These are phyloP conservation scores for Paramecium tetraurelia DNA, from an alignment of 73 alveolate genomes.

Conservation along the genomic window DNA sequence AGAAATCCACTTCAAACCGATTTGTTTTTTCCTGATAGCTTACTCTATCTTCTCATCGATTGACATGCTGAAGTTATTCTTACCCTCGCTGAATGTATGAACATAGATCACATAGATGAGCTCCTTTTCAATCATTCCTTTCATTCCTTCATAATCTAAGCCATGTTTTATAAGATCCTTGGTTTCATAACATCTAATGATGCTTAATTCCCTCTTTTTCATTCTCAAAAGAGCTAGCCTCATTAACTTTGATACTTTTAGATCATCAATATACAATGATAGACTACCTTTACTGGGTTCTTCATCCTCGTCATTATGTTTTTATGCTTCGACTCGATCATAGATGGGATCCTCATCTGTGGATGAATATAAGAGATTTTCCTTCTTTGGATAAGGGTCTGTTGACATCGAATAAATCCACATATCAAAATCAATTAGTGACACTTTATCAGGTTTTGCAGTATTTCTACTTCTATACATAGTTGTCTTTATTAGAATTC, in stretches of 20 bases:
- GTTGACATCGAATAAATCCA: not conserved
- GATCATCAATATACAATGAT: conserved; percentile 41
- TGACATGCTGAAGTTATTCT: conserved; percentile 52
- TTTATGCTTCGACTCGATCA: not conserved
- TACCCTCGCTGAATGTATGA: conserved; percentile 58
- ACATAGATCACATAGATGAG: conserved; percentile 34
- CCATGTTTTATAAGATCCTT: conserved; percentile 45
- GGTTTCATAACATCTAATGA: conserved; percentile 35
- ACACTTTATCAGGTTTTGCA: conserved; percentile 61
- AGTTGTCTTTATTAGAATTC: not conserved
- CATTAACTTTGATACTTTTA: conserved; percentile 44
- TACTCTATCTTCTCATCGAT: conserved; percentile 55
- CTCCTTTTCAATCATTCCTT: conserved; percentile 25
- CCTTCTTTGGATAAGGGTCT: not conserved
- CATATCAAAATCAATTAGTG: conserved; percentile 30
- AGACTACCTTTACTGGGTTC: not conserved
- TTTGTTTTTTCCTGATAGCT: conserved; percentile 47
- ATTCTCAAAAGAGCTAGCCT: conserved; percentile 35
- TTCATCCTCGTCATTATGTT: not conserved
- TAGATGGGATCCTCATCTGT: conserved; percentile 20
- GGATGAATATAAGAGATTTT: not conserved
- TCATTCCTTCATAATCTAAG: conserved; percentile 53
- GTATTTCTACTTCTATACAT: conserved; percentile 47
- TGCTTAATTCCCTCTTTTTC: conserved; percentile 50
- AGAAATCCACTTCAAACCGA: conserved; percentile 50